Conservation (phyloP, 2,329 filamentous ascomycete species). For the Apiospora hydei region DNA sequence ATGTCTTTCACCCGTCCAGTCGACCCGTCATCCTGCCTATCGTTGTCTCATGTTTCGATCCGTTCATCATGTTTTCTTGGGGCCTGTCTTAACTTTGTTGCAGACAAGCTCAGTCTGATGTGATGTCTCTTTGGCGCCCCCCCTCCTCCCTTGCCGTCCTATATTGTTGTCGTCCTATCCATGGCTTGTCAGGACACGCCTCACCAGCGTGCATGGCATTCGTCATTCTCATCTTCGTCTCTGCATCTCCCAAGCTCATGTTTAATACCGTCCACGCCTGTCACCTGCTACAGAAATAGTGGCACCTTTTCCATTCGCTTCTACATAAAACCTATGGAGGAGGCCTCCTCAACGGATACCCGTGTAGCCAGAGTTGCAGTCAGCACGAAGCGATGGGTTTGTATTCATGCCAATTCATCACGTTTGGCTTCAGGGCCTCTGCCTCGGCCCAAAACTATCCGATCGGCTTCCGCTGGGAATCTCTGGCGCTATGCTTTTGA, state of each 20-base stretch:
- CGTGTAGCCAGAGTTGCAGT: not conserved
- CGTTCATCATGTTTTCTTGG: constrained; percentile 16
- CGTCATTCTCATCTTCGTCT: not conserved
- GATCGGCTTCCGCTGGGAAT: not conserved
- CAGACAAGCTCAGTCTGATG: constrained; percentile 19
- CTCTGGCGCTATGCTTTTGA: not conserved
- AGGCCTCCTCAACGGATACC: not conserved
- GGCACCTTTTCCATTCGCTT: not conserved
- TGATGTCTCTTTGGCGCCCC: not conserved
- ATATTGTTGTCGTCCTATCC: not conserved
- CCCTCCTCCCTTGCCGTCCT: not conserved
- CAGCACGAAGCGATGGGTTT: not conserved
- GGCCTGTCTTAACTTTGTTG: constrained; percentile 15
- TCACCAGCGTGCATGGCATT: constrained; percentile 1
- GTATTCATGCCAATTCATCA: not conserved
- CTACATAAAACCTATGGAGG: not conserved
- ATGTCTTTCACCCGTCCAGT: constrained; percentile 7
- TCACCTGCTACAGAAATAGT: not conserved
- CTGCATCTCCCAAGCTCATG: not conserved
- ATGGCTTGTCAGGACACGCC: not conserved
- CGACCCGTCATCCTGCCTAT: constrained; percentile 19
- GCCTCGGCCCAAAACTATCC: not conserved
- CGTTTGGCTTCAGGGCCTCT: not conserved
- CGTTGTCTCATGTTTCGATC: constrained; percentile 21
- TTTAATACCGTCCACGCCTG: constrained; percentile 1